A percentile compares a stretch with the other conserved stretches of the same genome.
These are phyloP conservation scores for Alternaria gaisen DNA, from an alignment of 2,329 filamentous ascomycete species.

Conservation along the genomic window DNA sequence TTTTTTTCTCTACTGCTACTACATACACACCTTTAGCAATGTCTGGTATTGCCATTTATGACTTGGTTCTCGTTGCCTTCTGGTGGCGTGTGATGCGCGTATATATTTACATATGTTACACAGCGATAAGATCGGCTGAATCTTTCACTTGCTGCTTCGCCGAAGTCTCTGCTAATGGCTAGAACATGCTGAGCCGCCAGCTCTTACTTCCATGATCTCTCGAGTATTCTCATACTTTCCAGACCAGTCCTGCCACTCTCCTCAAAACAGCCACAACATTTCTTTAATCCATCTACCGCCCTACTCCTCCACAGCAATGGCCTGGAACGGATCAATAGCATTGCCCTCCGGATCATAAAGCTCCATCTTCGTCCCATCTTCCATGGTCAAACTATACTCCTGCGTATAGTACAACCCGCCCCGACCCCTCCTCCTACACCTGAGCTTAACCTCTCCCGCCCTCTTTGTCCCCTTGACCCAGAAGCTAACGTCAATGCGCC, in stretches of 20 bases:
- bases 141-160: neutral
- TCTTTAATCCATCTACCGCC: neutral
- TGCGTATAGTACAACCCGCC: slow-evolving; percentile 82
- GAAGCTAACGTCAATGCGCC: slow-evolving; percentile 86
- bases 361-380: slow-evolving; percentile 73
- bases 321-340: slow-evolving; percentile 69
- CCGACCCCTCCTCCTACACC: slow-evolving; percentile 73
- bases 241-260: neutral
- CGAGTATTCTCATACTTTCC: neutral
- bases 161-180: neutral
- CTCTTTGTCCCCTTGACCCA: slow-evolving; percentile 81
- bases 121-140: slow-evolving; percentile 7
- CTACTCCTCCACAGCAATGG: slow-evolving; percentile 38
- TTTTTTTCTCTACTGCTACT: neutral
- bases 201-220: neutral
- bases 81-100: slow-evolving; percentile 16
- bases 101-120: slow-evolving; percentile 29
- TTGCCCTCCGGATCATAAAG: slow-evolving; percentile 71
- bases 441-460: slow-evolving; percentile 80
- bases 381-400: slow-evolving; percentile 84
- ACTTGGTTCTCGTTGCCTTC: neutral
- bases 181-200: neutral
- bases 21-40: slow-evolving; percentile 5
- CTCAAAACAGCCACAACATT: neutral
- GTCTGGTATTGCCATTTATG: slow-evolving; percentile 3